Base-by-base conservation (phyloP, 2,329 filamentous ascomycete genomes). In the Fusarium ramigenum region DNA sequence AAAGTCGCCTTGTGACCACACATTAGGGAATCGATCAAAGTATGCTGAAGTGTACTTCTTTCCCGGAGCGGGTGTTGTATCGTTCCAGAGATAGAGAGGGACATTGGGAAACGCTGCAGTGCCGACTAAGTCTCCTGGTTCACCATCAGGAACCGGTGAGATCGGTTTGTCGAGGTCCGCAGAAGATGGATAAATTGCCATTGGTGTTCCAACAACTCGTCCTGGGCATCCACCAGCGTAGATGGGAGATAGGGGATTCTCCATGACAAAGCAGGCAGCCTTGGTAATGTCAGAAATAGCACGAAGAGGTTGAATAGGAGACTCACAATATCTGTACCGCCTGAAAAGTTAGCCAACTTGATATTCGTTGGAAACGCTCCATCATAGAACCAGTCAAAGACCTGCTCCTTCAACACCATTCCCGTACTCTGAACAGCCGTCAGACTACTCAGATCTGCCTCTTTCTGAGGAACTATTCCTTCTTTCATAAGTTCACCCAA, bases 1-100 rank as follows among this genome's bases (percentile, higher is more conserved):
- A 79, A 95, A 96, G 78, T 96, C 94, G 28, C 93, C 93, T 72
- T 96, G 94, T 1, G 93, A 92, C 94, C 93, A 96, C 4, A 93
- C 93, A 62, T 90, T 84, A 11, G 87, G 83, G 82, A 90, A 93
- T 53, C 90, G 87, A 3, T 84, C 86, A 77, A 92, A 93, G 80
- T 93, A 89, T 32, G 89, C 87, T 2, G 84, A 81, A 72, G 85
- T 86, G 81, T 92, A 93, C 69, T 88, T 89, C 7, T 87, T 83
- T 0, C 87, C 87, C 0, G 86, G 86, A 0, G 85, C 81, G 0
- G 86, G 84, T 1, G 70, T 72, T 4, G 80, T 77, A 79, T 91
- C 89, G 74, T 86, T 87, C 87, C 90, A 92, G 77, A 93, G 90
- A 72, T 84, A 89, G 46, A 91, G 84, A 0, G 94, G 93, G 69